Evolutionary conservation across 768 basidiomycete genomes (phyloP), one percentile per base, ranked within the genome.

Genomic region (Suillus decipiens): DNA sequence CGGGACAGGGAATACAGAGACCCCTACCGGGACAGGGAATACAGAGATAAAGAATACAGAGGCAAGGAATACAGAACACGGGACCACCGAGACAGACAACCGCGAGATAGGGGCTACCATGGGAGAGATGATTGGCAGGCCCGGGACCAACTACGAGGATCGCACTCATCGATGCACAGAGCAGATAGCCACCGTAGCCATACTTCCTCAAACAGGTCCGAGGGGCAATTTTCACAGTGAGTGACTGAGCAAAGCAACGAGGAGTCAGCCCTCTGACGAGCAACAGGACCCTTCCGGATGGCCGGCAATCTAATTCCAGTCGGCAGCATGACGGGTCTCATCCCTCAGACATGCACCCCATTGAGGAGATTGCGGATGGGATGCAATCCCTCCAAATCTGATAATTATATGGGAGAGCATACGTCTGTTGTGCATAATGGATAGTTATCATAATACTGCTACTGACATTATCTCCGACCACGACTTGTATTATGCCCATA

Each of bases 351-450:
- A 64, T 31, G 42, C 71, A 64, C 45, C 34, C 37, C 31, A 62
- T 56, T 14, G 64, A 67, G 17, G 73, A 74, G 14, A 67, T 75
- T n/a, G 70, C 41, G 41, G 45, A 61, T 14, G 68, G 62, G 51
- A 36, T 75, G 24, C 59, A 72, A 28, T 60, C 68, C 24, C 67
- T 75, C 24, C 68, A 67, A 28, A 66, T 75, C 2, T 73, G 61
- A 73, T 56, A 53, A 51, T 53, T 22, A 2, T 39, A 14, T 53
- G 24, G 36, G 15, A 37, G 8, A 56, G 22, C 54, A 22, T 11
- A 9, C 55, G 8, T 41, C 37, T 31, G 39, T n/a, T 31, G 28
- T 41, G 17, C 6, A 57, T 5, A 17, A 41, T 57, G 28, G 9
- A 24, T 56, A 57, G 11, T 57, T 41, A 57, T 15, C 22, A 22